Base-by-base conservation (phyloP, 306 rosid species). In the Erythrophleum fordii region DNA sequence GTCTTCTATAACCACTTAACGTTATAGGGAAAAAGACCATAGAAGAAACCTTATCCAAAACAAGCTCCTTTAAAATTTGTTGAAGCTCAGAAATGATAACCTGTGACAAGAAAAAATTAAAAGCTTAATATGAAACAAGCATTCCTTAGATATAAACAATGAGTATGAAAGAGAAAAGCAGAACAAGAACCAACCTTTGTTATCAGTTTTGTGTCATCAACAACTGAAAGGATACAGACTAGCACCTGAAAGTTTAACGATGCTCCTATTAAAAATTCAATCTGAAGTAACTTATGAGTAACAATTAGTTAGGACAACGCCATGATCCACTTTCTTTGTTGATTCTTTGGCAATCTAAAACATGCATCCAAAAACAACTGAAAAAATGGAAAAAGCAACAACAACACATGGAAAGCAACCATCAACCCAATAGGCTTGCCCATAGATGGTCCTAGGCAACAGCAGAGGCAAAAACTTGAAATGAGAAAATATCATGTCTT, bases 121-220 rank as follows among this genome's bases (percentile, higher is more conserved):
- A 48, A 81, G 74, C 80, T 61, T 59, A 61, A 84, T 13, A 35
- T 42, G 16, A 66, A 82, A 74, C 34, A 26, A 34, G 77, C 37
- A 75, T 34, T 42, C 42, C 8, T 35, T 23, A 77, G 68, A 72
- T 28, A 68, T 25, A 56, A 69, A 58, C 68, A 48, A 49, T 16
- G 62, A 80, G 68, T 25, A 48, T 71, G 62, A 52, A 73, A 31
- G 77, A 82, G 26, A 82, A 77, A 45, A 76, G 29, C 71, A 74
- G 75, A 83, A 71, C 34, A 78, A 85, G 41, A 84, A 5, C 76
- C 29, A 74, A 95, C 99, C 99, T 95, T 95, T 58, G 89, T 87
- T 74, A 92, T 84, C 78, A 93, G 90, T 86, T 90, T 91, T 70
- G 99, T 95, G 79, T 95, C 98, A 52, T 95, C 99, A 61, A 95